These are phyloP conservation scores for Aspergillus sclerotioniger DNA, from an alignment of 495 filamentous ascomycete species.

Conservation along the genomic window DNA sequence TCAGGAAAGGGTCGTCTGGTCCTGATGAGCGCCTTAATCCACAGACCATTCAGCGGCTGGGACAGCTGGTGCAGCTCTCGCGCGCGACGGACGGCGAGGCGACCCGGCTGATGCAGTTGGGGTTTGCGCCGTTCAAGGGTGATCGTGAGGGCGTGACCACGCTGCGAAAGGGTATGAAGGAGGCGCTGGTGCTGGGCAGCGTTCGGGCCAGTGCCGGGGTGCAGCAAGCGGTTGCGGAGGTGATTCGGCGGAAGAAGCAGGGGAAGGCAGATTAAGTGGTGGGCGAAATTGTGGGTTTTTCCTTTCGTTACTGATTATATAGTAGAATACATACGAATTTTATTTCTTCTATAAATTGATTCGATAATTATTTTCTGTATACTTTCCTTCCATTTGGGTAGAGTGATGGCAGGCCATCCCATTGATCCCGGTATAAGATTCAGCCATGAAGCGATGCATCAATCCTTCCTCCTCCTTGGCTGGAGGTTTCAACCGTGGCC, in stretches of 20 bases:
- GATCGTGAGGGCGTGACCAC: slow-evolving; percentile 59
- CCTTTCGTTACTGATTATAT: background rate
- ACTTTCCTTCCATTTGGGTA: background rate
- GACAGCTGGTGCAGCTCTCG: slow-evolving; percentile 44
- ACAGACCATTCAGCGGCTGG: slow-evolving; percentile 41
- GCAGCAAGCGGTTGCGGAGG: slow-evolving; percentile 65
- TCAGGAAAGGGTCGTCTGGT: slow-evolving; percentile 31
- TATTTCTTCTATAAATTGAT: slow-evolving; percentile 2
- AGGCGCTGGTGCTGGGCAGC: slow-evolving; percentile 74
- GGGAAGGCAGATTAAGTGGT: slow-evolving; percentile 25
- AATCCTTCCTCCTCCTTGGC: background rate
- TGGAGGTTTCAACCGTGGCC: no score
- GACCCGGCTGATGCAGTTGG: slow-evolving; percentile 65
- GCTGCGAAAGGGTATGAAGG: slow-evolving; percentile 65
- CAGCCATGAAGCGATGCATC: background rate
- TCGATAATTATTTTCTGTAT: background rate
- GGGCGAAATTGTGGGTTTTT: background rate
- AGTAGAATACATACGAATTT: background rate
- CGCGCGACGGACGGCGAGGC: slow-evolving; percentile 64
- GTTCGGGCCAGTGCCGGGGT: slow-evolving; percentile 73
- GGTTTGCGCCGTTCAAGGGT: slow-evolving; percentile 77
- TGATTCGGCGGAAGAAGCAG: slow-evolving; percentile 52
- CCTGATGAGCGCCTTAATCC: slow-evolving; percentile 26
- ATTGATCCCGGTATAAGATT: slow-evolving; percentile 1
- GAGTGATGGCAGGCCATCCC: background rate